These are phyloP conservation scores for Colletotrichum sp. DNA, from an alignment of 2,329 filamentous ascomycete species.

Conservation along the genomic window DNA sequence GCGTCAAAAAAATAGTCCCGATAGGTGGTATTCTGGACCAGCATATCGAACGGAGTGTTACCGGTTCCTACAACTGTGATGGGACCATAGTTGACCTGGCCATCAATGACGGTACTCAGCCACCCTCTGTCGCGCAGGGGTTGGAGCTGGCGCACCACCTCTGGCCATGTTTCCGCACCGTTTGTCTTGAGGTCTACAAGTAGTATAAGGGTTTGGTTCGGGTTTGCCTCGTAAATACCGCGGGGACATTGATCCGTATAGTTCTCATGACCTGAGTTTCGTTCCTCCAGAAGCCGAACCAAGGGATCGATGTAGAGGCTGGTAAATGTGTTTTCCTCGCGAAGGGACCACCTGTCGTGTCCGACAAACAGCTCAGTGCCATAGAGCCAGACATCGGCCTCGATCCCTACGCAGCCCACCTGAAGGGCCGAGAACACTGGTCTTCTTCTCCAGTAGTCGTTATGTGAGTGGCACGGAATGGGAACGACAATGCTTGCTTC, in stretches of 20 bases:
- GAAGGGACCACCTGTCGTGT: conserved; percentile 63
- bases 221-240: conserved; percentile 63
- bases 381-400: conserved; percentile 73
- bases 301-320: conserved; percentile 70
- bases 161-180: conserved; percentile 54
- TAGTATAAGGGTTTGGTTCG: conserved; percentile 61
- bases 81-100: conserved; percentile 55
- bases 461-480: conserved; percentile 69
- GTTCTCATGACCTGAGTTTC: conserved; percentile 48
- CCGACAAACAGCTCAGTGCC: conserved; percentile 64
- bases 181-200: conserved; percentile 74
- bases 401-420: conserved; percentile 66
- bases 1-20: conserved; percentile 73
- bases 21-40: conserved; percentile 57
- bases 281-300: conserved; percentile 60
- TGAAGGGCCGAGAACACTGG: conserved; percentile 68
- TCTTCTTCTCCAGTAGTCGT: conserved; percentile 71
- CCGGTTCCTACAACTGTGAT: conserved; percentile 75
- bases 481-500: conserved; percentile 43
- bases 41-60: conserved; percentile 61
- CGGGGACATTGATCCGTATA: conserved; percentile 36
- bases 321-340: conserved; percentile 59
- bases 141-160: conserved; percentile 59
- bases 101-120: conserved; percentile 58
- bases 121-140: conserved; percentile 65